Conservation (phyloP, 1,139 yeast genomes). For the Taphrina pruni region DNA sequence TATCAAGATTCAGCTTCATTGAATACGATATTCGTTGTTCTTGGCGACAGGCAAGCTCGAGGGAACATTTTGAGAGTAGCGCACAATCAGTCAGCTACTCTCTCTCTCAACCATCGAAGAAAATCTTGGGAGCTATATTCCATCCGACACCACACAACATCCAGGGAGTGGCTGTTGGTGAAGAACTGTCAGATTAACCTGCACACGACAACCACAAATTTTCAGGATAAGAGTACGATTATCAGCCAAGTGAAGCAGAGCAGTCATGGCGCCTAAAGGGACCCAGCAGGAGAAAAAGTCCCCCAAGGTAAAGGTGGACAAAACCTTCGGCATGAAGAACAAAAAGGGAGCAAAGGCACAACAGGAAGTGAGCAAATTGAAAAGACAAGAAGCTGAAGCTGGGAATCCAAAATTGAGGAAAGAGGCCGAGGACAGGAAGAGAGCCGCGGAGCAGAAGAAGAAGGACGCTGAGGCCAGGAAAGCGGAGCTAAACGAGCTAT, state of each 20-base stretch:
- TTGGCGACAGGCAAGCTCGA: too few relatives aligned
- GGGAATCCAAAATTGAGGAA: conserved; percentile 50
- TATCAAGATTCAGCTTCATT: too few relatives aligned
- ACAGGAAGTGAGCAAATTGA: conserved; percentile 78
- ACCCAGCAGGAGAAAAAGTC: conserved; percentile 43
- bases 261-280: conserved; percentile 39
- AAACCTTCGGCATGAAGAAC: conserved; percentile 42
- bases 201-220: too few relatives aligned
- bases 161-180: too few relatives aligned
- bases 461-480: conserved; percentile 89
- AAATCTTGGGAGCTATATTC: too few relatives aligned
- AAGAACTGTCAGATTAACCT: too few relatives aligned
- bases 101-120: too few relatives aligned
- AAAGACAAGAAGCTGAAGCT: conserved; percentile 65
- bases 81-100: too few relatives aligned
- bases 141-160: too few relatives aligned
- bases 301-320: conserved; percentile 45
- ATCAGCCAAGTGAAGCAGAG: not conserved
- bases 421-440: conserved; percentile 77
- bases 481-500: conserved; percentile 79
- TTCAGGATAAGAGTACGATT: too few relatives aligned
- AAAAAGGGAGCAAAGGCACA: conserved; percentile 94
- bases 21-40: too few relatives aligned
- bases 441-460: conserved; percentile 80
- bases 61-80: too few relatives aligned